A percentile compares a stretch with the other conserved stretches of the same genome.
Evolutionary conservation across 352 stramenopile genomes (phyloP).

Genomic region (Globisporangium acanthophoron): DNA sequence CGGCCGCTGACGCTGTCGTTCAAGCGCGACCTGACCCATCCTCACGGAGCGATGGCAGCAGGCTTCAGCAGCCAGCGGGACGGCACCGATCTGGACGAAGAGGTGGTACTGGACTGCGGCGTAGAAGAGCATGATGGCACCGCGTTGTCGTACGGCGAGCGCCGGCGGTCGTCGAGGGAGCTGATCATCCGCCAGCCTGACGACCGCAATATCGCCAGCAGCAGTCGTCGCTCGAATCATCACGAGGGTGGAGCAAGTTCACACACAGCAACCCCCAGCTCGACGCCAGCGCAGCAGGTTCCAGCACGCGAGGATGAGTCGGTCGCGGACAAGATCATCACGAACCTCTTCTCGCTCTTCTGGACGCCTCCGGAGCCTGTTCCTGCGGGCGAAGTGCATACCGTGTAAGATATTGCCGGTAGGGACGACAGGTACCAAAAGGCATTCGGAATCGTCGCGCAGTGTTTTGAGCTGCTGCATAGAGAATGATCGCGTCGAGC

Average conservation of each 20-base stretch:
- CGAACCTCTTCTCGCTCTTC: constrained; percentile 80
- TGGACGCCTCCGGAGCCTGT: constrained; percentile 47
- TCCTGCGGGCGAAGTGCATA: constrained; percentile 26
- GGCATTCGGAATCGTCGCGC: too few relatives aligned
- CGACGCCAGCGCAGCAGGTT: background rate
- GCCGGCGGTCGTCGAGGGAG: constrained; percentile 7
- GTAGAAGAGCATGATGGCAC: constrained; percentile 7
- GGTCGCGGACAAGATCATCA: constrained; percentile 79
- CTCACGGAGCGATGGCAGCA: constrained; percentile 1
- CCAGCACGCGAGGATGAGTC: constrained; percentile 35
- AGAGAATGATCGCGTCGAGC: too few relatives aligned
- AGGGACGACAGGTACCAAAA: too few relatives aligned
- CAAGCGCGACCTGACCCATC: constrained; percentile 26
- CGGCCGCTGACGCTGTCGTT: constrained; percentile 78
- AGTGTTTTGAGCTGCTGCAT: too few relatives aligned
- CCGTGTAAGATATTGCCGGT: constrained; percentile 30
- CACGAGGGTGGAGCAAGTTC: background rate
- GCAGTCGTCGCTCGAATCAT: background rate
- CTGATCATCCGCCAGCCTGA: constrained; percentile 4
- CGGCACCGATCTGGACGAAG: constrained; percentile 42
- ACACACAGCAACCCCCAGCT: background rate
- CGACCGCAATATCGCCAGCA: background rate
- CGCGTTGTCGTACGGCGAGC: constrained; percentile 5
- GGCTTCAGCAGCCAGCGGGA: too few relatives aligned
- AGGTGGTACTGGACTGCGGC: constrained; percentile 42